Base-by-base conservation (phyloP, 2,329 filamentous ascomycete genomes). In the Cadophora luteo-olivacea region DNA sequence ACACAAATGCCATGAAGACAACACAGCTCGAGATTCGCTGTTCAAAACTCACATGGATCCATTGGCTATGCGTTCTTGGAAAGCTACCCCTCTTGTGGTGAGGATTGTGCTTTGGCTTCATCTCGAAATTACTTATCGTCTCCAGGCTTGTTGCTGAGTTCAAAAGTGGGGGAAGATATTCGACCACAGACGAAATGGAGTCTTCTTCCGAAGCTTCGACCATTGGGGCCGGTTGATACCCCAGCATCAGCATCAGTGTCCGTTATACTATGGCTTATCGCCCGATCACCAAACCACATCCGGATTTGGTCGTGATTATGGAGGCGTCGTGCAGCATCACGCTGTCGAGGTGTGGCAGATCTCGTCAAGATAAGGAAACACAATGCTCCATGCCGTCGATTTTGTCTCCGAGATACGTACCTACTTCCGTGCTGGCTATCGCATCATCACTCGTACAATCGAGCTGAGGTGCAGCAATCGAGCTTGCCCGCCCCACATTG, bases 341-440 rank as follows among this genome's bases (percentile, higher is more conserved):
- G 12, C 36, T 38, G 36, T 38, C 36, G 8, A 38, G 51, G 51
- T 54, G 51, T 54, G 51, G 51, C 24, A 54, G 51, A 54, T 29
- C 24, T 54, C 22, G 36, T 54, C 51, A 19, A 54, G 51, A 54
- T 54, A 54, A 54, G 51, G 24, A 54, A 54, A 29, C 24, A 54
- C 24, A 32, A 16, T 12, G 14, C 14, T 12, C 51, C 24, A 24
- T 54, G 24, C 11, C 16, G 12, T 32, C 29, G 24, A 11, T 54
- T 19, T 29, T 54, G 24, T 32, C 51, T 32, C 51, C 51, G 51
- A 54, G 24, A 54, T 54, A 32, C 49, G 36, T 38, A 14, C 49
- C 3, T 38, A 14, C 36, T 38, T 38, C 36, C 36, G 14, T 14
- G 29, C 36, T 38, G 41, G 41, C 41, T 16, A 5, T 29, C 9